phyloP scores from a whole-genome alignment of 805 yeast genomes.

The Ogataea trehalophila region DNA sequence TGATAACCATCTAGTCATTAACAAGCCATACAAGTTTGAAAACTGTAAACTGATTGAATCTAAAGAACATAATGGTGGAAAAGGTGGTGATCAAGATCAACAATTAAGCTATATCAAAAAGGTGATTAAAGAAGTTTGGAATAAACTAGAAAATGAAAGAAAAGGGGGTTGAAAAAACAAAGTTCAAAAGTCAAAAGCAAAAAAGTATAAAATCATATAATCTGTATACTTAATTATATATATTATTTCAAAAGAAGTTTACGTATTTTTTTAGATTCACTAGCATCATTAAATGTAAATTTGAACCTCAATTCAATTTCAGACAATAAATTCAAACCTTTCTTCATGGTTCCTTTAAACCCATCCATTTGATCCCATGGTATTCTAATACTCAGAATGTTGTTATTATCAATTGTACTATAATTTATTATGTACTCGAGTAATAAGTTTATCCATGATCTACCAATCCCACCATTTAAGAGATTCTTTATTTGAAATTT shows the following conservation, averaged over 20 bases:
- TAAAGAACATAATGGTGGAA: constrained; percentile 6
- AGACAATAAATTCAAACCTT: constrained; percentile 53
- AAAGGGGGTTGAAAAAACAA: constrained; percentile 43
- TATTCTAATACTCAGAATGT: background rate
- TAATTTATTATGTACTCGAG: no score
- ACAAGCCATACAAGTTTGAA: constrained; percentile 36
- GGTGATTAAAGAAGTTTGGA: constrained; percentile 48
- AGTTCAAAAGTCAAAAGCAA: no score
- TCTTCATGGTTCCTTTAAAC: constrained; percentile 50
- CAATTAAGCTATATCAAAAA: constrained; percentile 35
- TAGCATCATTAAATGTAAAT: background rate
- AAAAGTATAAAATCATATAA: background rate
- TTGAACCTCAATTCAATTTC: constrained; percentile 25
- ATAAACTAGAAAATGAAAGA: constrained; percentile 36
- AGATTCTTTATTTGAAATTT: background rate
- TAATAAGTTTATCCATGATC: constrained; percentile 1
- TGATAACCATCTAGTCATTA: constrained; percentile 32
- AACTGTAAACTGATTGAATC: constrained; percentile 20
- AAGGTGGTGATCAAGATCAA: constrained; percentile 22
- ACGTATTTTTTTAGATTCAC: background rate
- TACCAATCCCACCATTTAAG: background rate
- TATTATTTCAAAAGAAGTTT: background rate
- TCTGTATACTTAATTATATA: background rate
- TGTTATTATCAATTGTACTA: background rate
- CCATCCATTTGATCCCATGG: constrained; percentile 64